A percentile compares a stretch with the other conserved stretches of the same genome.
Conservation (phyloP, 805 yeast genomes). For the Wickerhamiella qilinensis region DNA sequence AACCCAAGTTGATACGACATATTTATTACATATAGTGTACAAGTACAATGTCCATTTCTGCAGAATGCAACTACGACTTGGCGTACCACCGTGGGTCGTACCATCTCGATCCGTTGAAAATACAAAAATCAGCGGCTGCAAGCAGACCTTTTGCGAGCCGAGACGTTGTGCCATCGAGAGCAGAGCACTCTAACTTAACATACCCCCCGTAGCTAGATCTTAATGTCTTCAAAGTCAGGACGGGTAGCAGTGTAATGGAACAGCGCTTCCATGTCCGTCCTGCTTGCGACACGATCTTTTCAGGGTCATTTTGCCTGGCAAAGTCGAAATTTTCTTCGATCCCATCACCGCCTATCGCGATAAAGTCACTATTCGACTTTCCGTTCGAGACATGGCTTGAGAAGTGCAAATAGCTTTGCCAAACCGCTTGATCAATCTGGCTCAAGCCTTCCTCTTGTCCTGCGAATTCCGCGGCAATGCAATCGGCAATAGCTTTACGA, state of each 20-base stretch:
- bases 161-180: slow-evolving; percentile 1
- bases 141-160: slow-evolving; percentile 6
- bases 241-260: slow-evolving; percentile 21
- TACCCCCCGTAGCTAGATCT: slow-evolving; percentile 9
- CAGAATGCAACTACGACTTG: too few relatives aligned
- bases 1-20: slow-evolving; percentile 28
- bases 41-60: neutral
- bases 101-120: slow-evolving; percentile 16
- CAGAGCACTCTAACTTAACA: neutral
- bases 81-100: neutral
- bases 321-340: slow-evolving; percentile 14
- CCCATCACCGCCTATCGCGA: slow-evolving; percentile 10
- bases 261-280: slow-evolving; percentile 23
- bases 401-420: slow-evolving; percentile 6
- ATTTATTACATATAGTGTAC: neutral
- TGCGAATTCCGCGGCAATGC: neutral
- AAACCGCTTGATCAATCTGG: slow-evolving; percentile 10
- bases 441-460: neutral
- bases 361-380: neutral
- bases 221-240: slow-evolving; percentile 17
- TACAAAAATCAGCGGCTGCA: slow-evolving; percentile 16
- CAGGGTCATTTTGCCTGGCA: slow-evolving; percentile 2
- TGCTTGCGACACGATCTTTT: slow-evolving; percentile 13
- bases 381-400: neutral
- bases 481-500: neutral